Percentiles rank a stretch among this genome's conserved stretches.
Conservation (phyloP, 1,284 basidiomycete genomes). For the Moniliella sp. region DNA sequence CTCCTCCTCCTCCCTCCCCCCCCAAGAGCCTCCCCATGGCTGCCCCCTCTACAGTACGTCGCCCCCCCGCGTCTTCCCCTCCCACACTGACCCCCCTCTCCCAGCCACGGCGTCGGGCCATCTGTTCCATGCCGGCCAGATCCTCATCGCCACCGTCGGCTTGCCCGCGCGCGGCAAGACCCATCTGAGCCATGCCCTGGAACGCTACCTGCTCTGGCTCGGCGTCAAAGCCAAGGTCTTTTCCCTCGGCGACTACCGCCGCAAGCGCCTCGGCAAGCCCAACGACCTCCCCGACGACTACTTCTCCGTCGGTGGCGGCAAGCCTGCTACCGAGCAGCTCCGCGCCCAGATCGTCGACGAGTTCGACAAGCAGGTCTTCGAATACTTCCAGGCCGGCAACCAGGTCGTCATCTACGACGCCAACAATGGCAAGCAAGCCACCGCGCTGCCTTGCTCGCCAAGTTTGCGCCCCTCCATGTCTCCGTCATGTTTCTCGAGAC, state of each 20-base stretch:
- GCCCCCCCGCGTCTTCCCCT: background rate
- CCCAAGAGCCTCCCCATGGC: background rate
- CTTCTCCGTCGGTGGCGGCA: conserved; percentile 50
- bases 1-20: too few species aligned
- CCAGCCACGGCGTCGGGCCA: conserved; percentile 13
- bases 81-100: background rate
- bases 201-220: conserved; percentile 89
- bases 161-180: conserved; percentile 76
- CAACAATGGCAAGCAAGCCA: conserved; percentile 63
- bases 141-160: conserved; percentile 72
- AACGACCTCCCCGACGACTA: conserved; percentile 74
- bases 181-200: conserved; percentile 78
- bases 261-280: conserved; percentile 68
- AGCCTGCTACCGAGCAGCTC: conserved; percentile 51
- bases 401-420: conserved; percentile 98
- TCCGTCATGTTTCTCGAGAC: conserved; percentile 15
- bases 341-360: conserved; percentile 52
- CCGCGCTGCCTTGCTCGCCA: conserved; percentile 56
- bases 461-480: conserved; percentile 44
- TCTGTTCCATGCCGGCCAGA: conserved; percentile 46
- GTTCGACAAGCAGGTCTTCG: conserved; percentile 67
- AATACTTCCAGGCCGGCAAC: conserved; percentile 58
- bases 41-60: background rate
- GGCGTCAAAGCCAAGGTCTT: conserved; percentile 87
- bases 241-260: conserved; percentile 76